Conservation (phyloP, 164 flowering plant genomes). For the Vitis riparia region DNA sequence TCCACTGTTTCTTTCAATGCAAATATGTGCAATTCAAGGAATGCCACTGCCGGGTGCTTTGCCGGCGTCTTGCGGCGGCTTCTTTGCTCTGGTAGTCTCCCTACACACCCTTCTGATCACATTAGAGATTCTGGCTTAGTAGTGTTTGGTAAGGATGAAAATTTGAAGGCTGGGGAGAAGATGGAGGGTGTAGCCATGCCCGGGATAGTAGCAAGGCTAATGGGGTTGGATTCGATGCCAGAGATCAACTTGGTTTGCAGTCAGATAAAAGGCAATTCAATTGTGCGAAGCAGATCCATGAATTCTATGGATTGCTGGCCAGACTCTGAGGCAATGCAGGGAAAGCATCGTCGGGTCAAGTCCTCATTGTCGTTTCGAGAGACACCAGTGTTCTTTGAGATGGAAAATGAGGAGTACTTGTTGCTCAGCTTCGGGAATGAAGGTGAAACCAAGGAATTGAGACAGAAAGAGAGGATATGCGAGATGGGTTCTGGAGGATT, state of each 20-base stretch:
- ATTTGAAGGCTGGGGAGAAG: conserved; percentile 3
- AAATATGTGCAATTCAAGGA: conserved; percentile 16
- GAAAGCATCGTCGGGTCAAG: conserved; percentile 23
- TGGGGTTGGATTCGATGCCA: conserved; percentile 70
- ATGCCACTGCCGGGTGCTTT: conserved; percentile 35
- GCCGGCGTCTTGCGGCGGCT: conserved; percentile 40
- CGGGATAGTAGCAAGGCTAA: conserved; percentile 56
- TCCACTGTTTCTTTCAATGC: conserved; percentile 10
- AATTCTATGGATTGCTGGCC: conserved; percentile 23
- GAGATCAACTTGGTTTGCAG: background rate
- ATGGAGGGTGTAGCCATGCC: conserved; percentile 25
- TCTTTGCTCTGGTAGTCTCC: conserved; percentile 44
- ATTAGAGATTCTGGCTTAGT: conserved; percentile 10
- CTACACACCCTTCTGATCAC: conserved; percentile 42
- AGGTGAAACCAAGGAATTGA: conserved; percentile 15
- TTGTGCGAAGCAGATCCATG: conserved; percentile 39
- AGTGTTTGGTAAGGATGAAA: background rate
- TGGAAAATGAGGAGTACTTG: conserved; percentile 47
- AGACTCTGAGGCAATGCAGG: conserved; percentile 11
- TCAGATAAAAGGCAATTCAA: conserved; percentile 15
- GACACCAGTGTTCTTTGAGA: conserved; percentile 30
- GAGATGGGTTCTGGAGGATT: conserved; percentile 32
- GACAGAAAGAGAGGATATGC: conserved; percentile 18
- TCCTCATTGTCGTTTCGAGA: conserved; percentile 34
- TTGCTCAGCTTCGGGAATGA: conserved; percentile 59